Evolutionary conservation across 2,329 filamentous ascomycete genomes (phyloP).

Genomic region (Alternaria metachromatica): DNA sequence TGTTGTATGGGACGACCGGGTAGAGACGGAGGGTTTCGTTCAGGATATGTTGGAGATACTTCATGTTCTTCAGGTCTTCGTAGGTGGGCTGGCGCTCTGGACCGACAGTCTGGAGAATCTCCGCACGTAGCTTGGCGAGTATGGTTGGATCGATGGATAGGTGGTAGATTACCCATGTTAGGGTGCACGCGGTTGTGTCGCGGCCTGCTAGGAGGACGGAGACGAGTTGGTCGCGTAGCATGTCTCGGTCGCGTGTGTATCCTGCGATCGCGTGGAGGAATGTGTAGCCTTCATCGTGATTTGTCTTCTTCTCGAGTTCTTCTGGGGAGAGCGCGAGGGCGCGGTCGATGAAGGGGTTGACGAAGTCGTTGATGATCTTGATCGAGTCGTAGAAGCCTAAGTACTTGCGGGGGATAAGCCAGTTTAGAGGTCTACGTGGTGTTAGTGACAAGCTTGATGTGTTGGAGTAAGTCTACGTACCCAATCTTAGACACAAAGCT

Average conservation of each 20-base stretch:
- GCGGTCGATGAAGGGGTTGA: constrained; percentile 78
- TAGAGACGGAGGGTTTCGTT: constrained; percentile 55
- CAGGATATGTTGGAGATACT: constrained; percentile 63
- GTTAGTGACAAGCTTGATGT: constrained; percentile 6
- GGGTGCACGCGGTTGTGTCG: constrained; percentile 83
- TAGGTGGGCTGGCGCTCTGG: constrained; percentile 69
- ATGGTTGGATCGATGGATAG: constrained; percentile 73
- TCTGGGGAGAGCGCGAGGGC: constrained; percentile 71
- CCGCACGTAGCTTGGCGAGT: constrained; percentile 71
- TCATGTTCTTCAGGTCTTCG: constrained; percentile 84
- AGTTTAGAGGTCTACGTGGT: constrained; percentile 61
- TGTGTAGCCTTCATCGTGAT: constrained; percentile 75
- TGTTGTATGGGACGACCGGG: constrained; percentile 59
- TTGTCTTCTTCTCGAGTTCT: constrained; percentile 76
- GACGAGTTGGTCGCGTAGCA: constrained; percentile 81
- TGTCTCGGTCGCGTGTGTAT: constrained; percentile 71
- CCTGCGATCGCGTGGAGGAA: constrained; percentile 85
- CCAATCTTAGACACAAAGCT: constrained; percentile 69
- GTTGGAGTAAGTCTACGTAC: constrained; percentile 44
- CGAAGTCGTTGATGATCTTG: constrained; percentile 74
- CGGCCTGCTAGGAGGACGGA: constrained; percentile 79
- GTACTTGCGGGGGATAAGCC: constrained; percentile 67
- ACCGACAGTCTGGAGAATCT: constrained; percentile 74
- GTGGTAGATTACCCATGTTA: constrained; percentile 85
- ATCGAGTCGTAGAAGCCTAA: constrained; percentile 68